Base-by-base conservation (phyloP, 2,329 filamentous ascomycete genomes). In the Parascedosporium putredinis region DNA sequence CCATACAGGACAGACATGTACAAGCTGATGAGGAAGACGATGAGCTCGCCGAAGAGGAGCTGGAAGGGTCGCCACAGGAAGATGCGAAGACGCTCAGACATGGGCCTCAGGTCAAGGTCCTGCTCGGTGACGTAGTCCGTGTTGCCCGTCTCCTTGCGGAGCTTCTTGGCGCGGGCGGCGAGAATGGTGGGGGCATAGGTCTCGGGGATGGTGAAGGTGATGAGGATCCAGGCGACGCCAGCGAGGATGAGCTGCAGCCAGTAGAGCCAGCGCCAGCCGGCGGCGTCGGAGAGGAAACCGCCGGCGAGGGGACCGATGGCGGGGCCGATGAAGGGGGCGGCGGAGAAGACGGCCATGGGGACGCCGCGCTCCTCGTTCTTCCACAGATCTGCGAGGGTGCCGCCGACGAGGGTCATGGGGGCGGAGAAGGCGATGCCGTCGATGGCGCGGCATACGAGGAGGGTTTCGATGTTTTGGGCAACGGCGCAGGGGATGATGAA, bases 151-250 rank as follows among this genome's bases (percentile, higher is more conserved):
- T 79, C 65, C 60, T 83, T 79, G 48, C 88, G 78, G 53, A 93
- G 69, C 62, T 86, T 86, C 59, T 74, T 72, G 2, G 89, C 89
- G 10, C 88, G 77, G 25, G 68, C 68, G 48, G 78, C 76, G 14
- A 96, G 77, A 47, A 95, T 81, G 0, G 80, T 85, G 0, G 89
- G 88, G 0, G 88, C 83, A 62, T 93, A 95, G 0, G 89, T 95
- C 65, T 95, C 89, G 1, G 88, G 87, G 0, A 95, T 83, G n/a
- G 87, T 93, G 66, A 94, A 90, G 25, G 83, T 84, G 64, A 93
- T 89, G 53, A 91, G 62, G 16, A 84, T 53, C 79, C 84, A 93
- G 57, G 84, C 77, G 45, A 83, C 61, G 12, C 73, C 81, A 23
- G 84, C 72, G 10, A 93, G 62, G 59, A 95, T 94, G 9, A 93